Evolutionary conservation across 2,329 filamentous ascomycete genomes (phyloP).

Genomic region (Bipolaris victoriae): DNA sequence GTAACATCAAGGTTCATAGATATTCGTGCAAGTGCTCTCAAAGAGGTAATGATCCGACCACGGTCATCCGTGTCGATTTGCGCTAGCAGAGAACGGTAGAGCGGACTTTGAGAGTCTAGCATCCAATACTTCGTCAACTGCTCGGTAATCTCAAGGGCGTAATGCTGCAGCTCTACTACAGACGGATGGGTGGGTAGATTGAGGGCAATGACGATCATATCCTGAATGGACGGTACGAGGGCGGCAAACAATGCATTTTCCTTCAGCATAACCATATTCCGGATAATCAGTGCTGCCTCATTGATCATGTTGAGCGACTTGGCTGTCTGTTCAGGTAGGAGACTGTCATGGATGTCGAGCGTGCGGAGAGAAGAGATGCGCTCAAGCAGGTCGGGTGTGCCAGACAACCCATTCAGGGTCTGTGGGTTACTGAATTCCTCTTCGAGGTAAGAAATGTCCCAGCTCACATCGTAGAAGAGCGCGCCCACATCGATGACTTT

Average conservation of each 20-base stretch:
- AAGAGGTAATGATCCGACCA: constrained; percentile 77
- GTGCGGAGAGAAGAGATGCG: constrained; percentile 68
- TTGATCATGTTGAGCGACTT: constrained; percentile 77
- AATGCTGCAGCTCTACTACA: constrained; percentile 85
- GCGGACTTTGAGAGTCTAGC: constrained; percentile 73
- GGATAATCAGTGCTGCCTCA: constrained; percentile 84
- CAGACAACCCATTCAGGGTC: constrained; percentile 68
- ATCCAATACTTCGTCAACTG: constrained; percentile 83
- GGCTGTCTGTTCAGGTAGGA: constrained; percentile 74
- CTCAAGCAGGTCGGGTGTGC: constrained; percentile 74
- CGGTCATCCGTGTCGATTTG: constrained; percentile 68
- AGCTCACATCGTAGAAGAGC: constrained; percentile 82
- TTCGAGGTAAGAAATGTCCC: constrained; percentile 74
- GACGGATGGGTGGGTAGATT: constrained; percentile 75
- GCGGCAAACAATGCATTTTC: constrained; percentile 87
- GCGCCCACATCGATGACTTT: constrained; percentile 80
- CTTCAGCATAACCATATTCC: constrained; percentile 93
- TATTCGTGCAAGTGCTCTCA: constrained; percentile 84
- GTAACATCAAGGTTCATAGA: constrained; percentile 83
- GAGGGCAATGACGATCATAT: constrained; percentile 81
- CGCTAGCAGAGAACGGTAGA: constrained; percentile 75
- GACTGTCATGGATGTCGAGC: constrained; percentile 67
- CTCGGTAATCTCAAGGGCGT: constrained; percentile 89
- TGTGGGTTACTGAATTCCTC: constrained; percentile 55
- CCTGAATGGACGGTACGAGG: constrained; percentile 75